phyloP scores from a whole-genome alignment of 805 yeast species.

The Teunomyces lycoperdinae region DNA sequence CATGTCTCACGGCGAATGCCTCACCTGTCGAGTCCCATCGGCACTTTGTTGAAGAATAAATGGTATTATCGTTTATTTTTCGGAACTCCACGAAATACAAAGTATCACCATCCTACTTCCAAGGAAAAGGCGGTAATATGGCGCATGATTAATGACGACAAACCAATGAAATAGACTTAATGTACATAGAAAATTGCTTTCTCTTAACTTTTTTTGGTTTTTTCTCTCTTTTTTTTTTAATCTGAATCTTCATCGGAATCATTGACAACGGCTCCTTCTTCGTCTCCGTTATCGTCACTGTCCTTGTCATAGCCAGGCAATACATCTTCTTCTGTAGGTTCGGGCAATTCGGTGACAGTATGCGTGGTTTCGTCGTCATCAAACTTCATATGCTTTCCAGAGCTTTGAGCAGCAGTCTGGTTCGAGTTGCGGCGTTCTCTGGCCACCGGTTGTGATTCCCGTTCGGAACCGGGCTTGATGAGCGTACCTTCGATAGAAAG shows the following conservation, averaged over 20 bases:
- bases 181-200: neutral
- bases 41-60: slow-evolving; percentile 10
- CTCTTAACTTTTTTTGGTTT: no score
- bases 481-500: slow-evolving; percentile 89
- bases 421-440: slow-evolving; percentile 27
- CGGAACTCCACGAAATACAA: slow-evolving; percentile 23
- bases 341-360: slow-evolving; percentile 13
- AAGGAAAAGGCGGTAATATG: slow-evolving; percentile 40
- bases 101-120: slow-evolving; percentile 31
- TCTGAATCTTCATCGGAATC: slow-evolving; percentile 18
- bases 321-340: slow-evolving; percentile 15
- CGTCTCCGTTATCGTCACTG: slow-evolving; percentile 20
- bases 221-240: neutral
- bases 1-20: slow-evolving; percentile 6
- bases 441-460: slow-evolving; percentile 54
- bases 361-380: slow-evolving; percentile 13
- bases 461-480: slow-evolving; percentile 54
- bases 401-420: neutral
- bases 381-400: slow-evolving; percentile 43
- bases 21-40: slow-evolving; percentile 8
- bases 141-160: slow-evolving; percentile 43
- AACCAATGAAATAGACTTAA: slow-evolving; percentile 12
- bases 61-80: slow-evolving; percentile 21
- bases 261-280: slow-evolving; percentile 21
- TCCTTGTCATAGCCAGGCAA: slow-evolving; percentile 17